Evolutionary conservation across 2,329 filamentous ascomycete genomes (phyloP).

Genomic region (Ascochyta koolunga): DNA sequence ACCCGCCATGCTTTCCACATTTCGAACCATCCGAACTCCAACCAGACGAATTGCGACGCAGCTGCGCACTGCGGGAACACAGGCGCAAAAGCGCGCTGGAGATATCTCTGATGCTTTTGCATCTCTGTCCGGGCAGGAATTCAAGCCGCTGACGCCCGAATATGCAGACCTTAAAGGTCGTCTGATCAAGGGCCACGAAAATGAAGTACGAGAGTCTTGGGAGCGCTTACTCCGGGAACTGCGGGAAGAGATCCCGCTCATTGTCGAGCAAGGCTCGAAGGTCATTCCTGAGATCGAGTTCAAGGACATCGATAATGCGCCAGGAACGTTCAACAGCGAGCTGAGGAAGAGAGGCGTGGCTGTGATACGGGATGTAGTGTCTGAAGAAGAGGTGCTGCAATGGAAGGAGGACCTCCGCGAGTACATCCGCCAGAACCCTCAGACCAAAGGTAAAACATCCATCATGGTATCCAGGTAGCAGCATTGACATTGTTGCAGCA

Average conservation of each 20-base stretch:
- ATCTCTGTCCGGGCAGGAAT: slow-evolving; percentile 55
- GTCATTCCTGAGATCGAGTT: slow-evolving; percentile 56
- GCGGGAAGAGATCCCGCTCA: slow-evolving; percentile 53
- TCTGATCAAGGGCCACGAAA: slow-evolving; percentile 56
- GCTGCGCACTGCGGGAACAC: slow-evolving; percentile 38
- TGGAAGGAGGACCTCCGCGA: slow-evolving; percentile 53
- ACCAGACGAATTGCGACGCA: slow-evolving; percentile 26
- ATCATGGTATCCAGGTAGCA: neutral
- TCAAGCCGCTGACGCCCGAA: slow-evolving; percentile 52
- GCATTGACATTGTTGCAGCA: slow-evolving; percentile 37
- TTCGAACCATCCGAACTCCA: slow-evolving; percentile 35
- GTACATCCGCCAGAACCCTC: slow-evolving; percentile 56
- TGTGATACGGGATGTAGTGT: slow-evolving; percentile 54
- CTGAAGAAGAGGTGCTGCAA: slow-evolving; percentile 51
- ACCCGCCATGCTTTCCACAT: slow-evolving; percentile 36
- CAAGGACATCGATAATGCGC: slow-evolving; percentile 54
- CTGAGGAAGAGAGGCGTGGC: slow-evolving; percentile 63
- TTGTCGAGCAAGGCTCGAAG: slow-evolving; percentile 50
- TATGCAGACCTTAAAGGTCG: slow-evolving; percentile 54
- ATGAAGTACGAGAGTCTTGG: slow-evolving; percentile 54
- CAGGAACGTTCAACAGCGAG: slow-evolving; percentile 62
- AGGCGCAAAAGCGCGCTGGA: slow-evolving; percentile 53
- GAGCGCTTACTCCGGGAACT: slow-evolving; percentile 52
- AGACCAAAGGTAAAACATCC: slow-evolving; percentile 45
- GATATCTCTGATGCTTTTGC: slow-evolving; percentile 59